A percentile compares a stretch with the other conserved stretches of the same genome.
phyloP scores from a whole-genome alignment of 208 protist genomes.

The Acanthamoeba sp. region DNA sequence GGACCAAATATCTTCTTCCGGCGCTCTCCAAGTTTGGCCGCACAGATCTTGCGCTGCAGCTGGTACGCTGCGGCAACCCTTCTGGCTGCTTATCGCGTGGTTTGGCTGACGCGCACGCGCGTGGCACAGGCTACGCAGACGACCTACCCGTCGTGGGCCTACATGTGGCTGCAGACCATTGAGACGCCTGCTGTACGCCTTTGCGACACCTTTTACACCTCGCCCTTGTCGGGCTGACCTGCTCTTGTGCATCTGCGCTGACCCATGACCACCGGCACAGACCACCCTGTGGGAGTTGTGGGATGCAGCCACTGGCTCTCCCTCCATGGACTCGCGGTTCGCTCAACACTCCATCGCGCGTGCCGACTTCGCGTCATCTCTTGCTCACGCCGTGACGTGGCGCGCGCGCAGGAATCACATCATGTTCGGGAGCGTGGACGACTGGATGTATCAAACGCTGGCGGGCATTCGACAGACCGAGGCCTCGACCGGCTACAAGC shows the following conservation, averaged over 20 bases:
- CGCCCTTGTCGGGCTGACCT: neutral
- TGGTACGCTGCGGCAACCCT: neutral
- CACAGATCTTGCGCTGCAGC: slow-evolving; percentile 43
- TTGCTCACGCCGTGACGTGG: too few species aligned
- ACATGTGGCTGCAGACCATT: slow-evolving; percentile 71
- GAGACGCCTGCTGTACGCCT: slow-evolving; percentile 46
- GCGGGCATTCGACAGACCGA: neutral
- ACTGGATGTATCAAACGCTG: slow-evolving; percentile 3
- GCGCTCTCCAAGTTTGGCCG: slow-evolving; percentile 45
- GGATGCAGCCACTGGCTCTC: neutral
- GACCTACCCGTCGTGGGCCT: slow-evolving; percentile 73
- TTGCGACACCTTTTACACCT: too few species aligned
- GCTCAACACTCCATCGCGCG: neutral
- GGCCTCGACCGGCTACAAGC: neutral
- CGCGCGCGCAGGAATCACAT: slow-evolving; percentile 1
- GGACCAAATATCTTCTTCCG: slow-evolving; percentile 72
- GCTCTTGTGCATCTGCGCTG: neutral
- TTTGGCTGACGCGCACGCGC: neutral
- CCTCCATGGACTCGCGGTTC: slow-evolving; percentile 13
- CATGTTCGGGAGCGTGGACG: slow-evolving; percentile 32
- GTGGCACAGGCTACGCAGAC: neutral
- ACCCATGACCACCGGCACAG: neutral
- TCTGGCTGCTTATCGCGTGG: too few species aligned
- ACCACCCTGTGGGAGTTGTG: slow-evolving; percentile 10
- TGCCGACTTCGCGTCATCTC: neutral